Evolutionary conservation across 2,329 filamentous ascomycete genomes (phyloP).

Genomic region (Pseudogymnoascus sp.): DNA sequence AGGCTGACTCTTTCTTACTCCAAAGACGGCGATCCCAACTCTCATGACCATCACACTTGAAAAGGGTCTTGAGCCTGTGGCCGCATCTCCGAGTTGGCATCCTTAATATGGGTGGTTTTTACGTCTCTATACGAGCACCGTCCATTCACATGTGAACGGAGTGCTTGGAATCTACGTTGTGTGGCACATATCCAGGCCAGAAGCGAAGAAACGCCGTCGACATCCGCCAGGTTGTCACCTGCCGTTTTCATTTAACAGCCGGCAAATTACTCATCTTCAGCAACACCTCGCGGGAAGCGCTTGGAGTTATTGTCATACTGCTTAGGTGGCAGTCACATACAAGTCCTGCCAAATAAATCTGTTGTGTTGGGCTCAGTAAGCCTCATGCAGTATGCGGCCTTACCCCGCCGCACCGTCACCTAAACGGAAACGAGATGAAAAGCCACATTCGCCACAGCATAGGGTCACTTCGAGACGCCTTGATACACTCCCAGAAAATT

Average conservation of each 20-base stretch:
- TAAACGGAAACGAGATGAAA: slow-evolving; percentile 8
- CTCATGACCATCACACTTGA: background rate
- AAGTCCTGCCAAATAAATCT: background rate
- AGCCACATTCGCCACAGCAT: slow-evolving; percentile 4
- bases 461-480: background rate
- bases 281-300: background rate
- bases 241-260: slow-evolving; percentile 6
- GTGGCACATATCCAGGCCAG: background rate
- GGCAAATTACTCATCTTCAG: background rate
- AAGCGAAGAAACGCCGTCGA: background rate
- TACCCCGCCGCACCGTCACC: slow-evolving; percentile 8
- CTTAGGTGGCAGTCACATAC: background rate
- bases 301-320: background rate
- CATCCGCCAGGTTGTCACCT: background rate
- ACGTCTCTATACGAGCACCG: background rate
- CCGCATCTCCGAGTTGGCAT: background rate
- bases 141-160: background rate
- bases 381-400: slow-evolving; percentile 4
- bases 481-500: background rate
- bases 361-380: background rate
- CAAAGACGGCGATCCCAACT: background rate
- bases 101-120: background rate
- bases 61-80: background rate
- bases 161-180: background rate
- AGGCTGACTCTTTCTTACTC: background rate